Conservation (phyloP, 1,139 yeast genomes). For the Pichia sp. region DNA sequence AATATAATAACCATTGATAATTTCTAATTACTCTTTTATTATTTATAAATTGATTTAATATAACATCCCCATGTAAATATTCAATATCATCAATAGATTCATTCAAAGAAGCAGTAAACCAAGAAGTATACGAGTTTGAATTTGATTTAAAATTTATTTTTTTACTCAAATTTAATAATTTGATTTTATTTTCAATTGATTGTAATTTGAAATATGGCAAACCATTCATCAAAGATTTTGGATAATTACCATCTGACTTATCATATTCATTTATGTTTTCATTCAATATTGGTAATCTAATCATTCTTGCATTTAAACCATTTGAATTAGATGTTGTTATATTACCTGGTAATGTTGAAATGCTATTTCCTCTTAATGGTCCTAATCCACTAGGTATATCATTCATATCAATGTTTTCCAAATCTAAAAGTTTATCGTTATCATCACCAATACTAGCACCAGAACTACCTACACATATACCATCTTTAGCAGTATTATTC, state of each 20-base stretch:
- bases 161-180: slow-evolving; percentile 20
- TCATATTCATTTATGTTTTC: slow-evolving; percentile 10
- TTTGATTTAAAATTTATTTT: slow-evolving; percentile 15
- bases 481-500: neutral
- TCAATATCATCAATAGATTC: slow-evolving; percentile 29
- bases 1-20: slow-evolving; percentile 30
- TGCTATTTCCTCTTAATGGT: slow-evolving; percentile 15
- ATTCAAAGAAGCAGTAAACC: slow-evolving; percentile 21
- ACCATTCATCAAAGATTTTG: slow-evolving; percentile 27
- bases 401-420: neutral
- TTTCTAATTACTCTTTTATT: slow-evolving; percentile 28
- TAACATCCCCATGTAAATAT: slow-evolving; percentile 30
- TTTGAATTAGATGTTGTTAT: slow-evolving; percentile 17
- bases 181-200: slow-evolving; percentile 21
- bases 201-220: slow-evolving; percentile 27
- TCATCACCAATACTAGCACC: neutral
- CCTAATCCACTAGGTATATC: slow-evolving; percentile 23
- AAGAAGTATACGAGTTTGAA: slow-evolving; percentile 20
- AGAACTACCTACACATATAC: neutral
- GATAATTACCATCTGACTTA: slow-evolving; percentile 9
- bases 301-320: slow-evolving; percentile 23
- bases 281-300: slow-evolving; percentile 23
- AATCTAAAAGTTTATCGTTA: neutral
- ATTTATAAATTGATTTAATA: slow-evolving; percentile 29
- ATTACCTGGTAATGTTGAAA: slow-evolving; percentile 24